Base-by-base conservation (phyloP, 371 early-diverging fungal species). In the Coemansia sp. region DNA sequence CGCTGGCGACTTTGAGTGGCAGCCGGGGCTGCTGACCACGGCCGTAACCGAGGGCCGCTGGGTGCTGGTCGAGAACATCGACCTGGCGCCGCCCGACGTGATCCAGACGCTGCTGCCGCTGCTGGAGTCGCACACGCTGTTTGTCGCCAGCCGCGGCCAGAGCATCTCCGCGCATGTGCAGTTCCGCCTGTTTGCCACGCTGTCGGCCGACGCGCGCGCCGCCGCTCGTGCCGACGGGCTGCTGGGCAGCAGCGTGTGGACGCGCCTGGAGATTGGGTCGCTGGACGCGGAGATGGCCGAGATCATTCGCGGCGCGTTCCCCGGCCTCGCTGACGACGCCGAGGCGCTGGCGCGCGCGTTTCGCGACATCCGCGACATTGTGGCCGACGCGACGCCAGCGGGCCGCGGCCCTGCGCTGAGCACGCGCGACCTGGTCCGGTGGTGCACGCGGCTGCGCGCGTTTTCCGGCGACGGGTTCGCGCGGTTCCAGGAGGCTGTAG, bases 31-130 rank as follows among this genome's bases (percentile, higher is more conserved):
- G 11, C 84, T 99, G 48, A 92, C 99, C 2, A 89, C 88, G 7
- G 99, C 99, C 5, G 98, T 99, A 3, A 65, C 82, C 52, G 88
- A 93, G 57, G 99, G 99, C 39, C 81, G 90, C 37, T 99, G 99
- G 99, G 89, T 99, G 29, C 80, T 99, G 60, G 88, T 99, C 64
- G 99, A 99, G 81, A 99, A 99, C 81, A 90, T 99, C 62, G 98
- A 99, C 77, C 82, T 95, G 33, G 99, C 99, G 3, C 93, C 98
- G n/a, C 80, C 88, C 37, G 99, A 99, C 67, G 99, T 99, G 14
- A 81, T 99, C 43, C 94, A 97, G 16, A 88, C 99, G 3, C 86
- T 99, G 43, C 80, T 95, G 51, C 94, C 99, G 3, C 82, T 99
- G 32, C 84, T 99, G 14, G 99, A 99, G 81, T 93, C 91, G 11